Percentiles rank a stretch among this genome's conserved stretches.
Evolutionary conservation across 352 stramenopile genomes (phyloP).

Genomic region (Phytophthora capsici): DNA sequence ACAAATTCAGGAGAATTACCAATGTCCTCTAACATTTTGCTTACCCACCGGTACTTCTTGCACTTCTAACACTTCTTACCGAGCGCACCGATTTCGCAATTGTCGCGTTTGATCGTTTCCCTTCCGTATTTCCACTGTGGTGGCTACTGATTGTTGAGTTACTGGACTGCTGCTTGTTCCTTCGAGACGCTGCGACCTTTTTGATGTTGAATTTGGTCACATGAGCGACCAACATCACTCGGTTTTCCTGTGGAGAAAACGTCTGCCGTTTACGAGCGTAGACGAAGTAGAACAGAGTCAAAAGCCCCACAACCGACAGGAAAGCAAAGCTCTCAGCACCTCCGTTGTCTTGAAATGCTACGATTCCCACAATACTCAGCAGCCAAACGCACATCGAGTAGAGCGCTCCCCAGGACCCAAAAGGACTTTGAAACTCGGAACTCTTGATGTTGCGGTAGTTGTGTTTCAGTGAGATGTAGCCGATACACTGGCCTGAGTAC

Average conservation of each 20-base stretch:
- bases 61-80: slow-evolving; percentile 3
- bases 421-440: slow-evolving; percentile 49
- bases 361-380: slow-evolving; percentile 32
- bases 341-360: slow-evolving; percentile 37
- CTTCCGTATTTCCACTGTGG: slow-evolving; percentile 9
- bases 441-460: slow-evolving; percentile 54
- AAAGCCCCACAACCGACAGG: slow-evolving; percentile 14
- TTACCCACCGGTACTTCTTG: slow-evolving; percentile 6
- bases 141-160: slow-evolving; percentile 7
- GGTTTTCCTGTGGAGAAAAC: slow-evolving; percentile 50
- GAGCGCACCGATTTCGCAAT: slow-evolving; percentile 15
- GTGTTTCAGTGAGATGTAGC: slow-evolving; percentile 51
- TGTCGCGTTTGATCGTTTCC: neutral
- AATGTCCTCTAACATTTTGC: no score
- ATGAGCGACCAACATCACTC: slow-evolving; percentile 50
- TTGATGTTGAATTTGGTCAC: slow-evolving; percentile 54
- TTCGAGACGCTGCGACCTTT: slow-evolving; percentile 22
- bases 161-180: slow-evolving; percentile 4
- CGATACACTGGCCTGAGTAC: slow-evolving; percentile 50
- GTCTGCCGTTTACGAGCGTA: slow-evolving; percentile 47
- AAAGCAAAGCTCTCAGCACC: slow-evolving; percentile 33
- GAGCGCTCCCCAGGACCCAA: slow-evolving; percentile 36
- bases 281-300: slow-evolving; percentile 45
- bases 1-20: no score
- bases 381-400: slow-evolving; percentile 45